A percentile compares a stretch with the other conserved stretches of the same genome.
Conservation (phyloP, 2,329 filamentous ascomycete genomes). For the Penicillium hesseltinei region DNA sequence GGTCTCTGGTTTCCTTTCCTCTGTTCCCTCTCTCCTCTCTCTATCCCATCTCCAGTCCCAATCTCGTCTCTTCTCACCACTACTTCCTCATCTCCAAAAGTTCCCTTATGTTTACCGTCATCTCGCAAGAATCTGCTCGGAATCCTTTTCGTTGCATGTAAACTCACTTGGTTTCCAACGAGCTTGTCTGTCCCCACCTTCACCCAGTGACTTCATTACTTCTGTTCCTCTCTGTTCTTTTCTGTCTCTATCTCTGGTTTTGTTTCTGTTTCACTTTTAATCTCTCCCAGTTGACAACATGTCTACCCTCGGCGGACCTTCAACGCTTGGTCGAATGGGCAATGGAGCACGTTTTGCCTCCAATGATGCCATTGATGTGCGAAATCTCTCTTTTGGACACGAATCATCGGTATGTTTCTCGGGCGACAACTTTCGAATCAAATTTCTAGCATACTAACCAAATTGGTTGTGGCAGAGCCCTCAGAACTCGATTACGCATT, state of each 20-base stretch:
- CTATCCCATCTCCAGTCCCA: conserved; percentile 5
- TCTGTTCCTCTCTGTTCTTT: conserved; percentile 10
- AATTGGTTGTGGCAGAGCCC: conserved; percentile 17
- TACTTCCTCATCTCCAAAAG: conserved; percentile 14
- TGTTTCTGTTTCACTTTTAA: conserved; percentile 1
- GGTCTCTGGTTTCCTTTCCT: neutral
- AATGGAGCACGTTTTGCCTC: conserved; percentile 20
- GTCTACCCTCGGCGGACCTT: conserved; percentile 29
- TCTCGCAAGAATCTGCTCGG: conserved; percentile 23
- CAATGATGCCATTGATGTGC: conserved; percentile 21
- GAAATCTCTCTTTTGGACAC: conserved; percentile 20
- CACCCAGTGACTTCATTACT: neutral
- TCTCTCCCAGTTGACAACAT: conserved; percentile 19
- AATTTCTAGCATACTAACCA: neutral
- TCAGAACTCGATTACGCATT: conserved; percentile 27
- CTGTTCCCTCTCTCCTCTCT: conserved; percentile 1
- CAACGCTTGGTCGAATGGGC: conserved; percentile 25
- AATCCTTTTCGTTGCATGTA: conserved; percentile 26
- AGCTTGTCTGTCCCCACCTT: conserved; percentile 9
- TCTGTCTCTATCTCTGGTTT: neutral
- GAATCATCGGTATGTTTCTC: conserved; percentile 29
- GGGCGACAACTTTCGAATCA: neutral
- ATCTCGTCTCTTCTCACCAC: neutral
- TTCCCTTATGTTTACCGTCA: conserved; percentile 18
- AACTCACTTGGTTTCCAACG: conserved; percentile 20